Evolutionary conservation across 108 stramenopile species (phyloP).

Genomic region (Mediolabrus comicus): DNA sequence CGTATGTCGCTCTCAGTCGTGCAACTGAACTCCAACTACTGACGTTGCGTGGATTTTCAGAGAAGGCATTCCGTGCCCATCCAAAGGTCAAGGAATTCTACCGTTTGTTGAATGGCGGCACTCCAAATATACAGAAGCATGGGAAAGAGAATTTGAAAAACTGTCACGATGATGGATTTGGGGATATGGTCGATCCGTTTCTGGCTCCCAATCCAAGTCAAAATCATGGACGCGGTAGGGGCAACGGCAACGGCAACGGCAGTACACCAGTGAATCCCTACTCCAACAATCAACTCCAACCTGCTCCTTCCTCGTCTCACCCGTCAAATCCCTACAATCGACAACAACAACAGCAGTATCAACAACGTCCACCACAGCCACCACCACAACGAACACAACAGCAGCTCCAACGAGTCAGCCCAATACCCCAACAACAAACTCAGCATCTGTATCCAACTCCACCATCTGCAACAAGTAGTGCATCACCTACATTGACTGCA

Average conservation of each 20-base stretch:
- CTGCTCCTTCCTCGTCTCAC: background rate
- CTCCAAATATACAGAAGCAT: background rate
- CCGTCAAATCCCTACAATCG: slow-evolving; percentile 3
- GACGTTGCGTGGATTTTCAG: slow-evolving; percentile 59
- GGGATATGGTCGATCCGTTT: background rate
- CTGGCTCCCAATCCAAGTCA: background rate
- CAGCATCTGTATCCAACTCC: background rate
- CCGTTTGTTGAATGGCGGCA: slow-evolving; percentile 2
- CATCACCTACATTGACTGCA: slow-evolving; percentile 32
- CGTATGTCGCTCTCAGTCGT: slow-evolving; percentile 90
- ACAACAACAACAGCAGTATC: background rate
- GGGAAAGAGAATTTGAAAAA: background rate
- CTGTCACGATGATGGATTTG: background rate
- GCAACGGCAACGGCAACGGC: background rate
- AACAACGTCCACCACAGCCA: background rate
- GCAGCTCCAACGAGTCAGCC: background rate
- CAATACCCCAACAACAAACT: background rate
- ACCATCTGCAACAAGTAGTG: slow-evolving; percentile 3
- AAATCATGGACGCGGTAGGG: background rate
- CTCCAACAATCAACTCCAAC: slow-evolving; percentile 1
- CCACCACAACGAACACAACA: no score
- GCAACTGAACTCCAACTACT: slow-evolving; percentile 58
- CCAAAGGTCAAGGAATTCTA: slow-evolving; percentile 34
- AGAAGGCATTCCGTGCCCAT: slow-evolving; percentile 53
- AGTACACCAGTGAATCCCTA: slow-evolving; percentile 1